Evolutionary conservation across 495 filamentous ascomycete species (phyloP).

Genomic region (Poronia punctata): DNA sequence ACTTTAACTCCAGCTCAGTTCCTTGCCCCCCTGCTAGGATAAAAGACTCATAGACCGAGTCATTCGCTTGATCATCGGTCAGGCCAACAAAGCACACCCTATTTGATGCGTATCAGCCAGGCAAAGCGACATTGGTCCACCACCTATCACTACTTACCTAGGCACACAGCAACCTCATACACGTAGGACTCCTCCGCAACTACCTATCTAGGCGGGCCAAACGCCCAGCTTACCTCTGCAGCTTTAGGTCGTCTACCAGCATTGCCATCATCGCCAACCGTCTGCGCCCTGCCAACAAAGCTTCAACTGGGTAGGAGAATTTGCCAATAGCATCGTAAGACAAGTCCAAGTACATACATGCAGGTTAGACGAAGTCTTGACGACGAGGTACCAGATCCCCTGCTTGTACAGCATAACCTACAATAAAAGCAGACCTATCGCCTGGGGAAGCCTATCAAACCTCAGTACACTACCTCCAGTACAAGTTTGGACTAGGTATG

Average conservation of each 20-base stretch:
- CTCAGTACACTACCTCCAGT: background rate
- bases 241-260: background rate
- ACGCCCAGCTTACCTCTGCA: background rate
- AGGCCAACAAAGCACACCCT: conserved; percentile 2
- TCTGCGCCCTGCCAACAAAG: conserved; percentile 4
- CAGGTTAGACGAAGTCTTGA: no score
- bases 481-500: conserved; percentile 9
- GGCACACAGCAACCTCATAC: conserved; percentile 1
- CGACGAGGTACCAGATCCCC: no score
- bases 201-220: no score
- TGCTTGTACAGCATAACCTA: no score
- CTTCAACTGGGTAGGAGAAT: background rate
- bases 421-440: no score
- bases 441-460: background rate
- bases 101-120: background rate
- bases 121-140: background rate
- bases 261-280: no score
- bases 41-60: conserved; percentile 18
- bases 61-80: conserved; percentile 29
- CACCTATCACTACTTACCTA: conserved; percentile 4
- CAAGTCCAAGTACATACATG: conserved; percentile 6
- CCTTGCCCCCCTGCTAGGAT: background rate
- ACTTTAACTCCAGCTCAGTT: background rate
- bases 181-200: conserved; percentile 3
- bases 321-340: background rate